phyloP scores from a whole-genome alignment of 106 monocot genomes.

The Apostasia shenzhenica region DNA sequence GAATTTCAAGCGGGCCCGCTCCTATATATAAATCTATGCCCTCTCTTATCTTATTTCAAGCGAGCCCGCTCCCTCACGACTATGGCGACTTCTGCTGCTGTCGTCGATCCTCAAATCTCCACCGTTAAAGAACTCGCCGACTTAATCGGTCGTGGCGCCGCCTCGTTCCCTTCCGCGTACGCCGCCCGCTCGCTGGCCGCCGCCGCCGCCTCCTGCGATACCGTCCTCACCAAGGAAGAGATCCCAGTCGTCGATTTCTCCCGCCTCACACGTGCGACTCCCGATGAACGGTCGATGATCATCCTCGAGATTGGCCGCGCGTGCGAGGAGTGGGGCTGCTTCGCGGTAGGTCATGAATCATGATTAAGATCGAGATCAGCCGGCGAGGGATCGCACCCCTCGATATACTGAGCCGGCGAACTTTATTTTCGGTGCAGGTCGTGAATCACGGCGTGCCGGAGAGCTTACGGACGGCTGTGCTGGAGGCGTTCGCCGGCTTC shows the following conservation, averaged over 20 bases:
- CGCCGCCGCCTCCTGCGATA: background rate
- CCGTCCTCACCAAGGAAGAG: conserved; percentile 3
- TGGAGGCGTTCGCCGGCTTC: conserved; percentile 8
- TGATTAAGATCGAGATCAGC: no score
- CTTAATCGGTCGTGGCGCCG: no score
- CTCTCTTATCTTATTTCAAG: no score
- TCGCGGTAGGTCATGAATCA: conserved; percentile 30
- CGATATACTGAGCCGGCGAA: background rate
- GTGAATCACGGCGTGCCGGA: conserved; percentile 41
- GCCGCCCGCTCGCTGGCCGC: background rate
- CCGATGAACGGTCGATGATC: conserved; percentile 18
- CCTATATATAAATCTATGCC: no score
- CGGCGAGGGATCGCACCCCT: background rate
- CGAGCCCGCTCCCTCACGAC: background rate
- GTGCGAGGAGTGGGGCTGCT: conserved; percentile 79
- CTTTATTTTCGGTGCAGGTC: conserved; percentile 9
- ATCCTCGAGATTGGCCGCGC: conserved; percentile 39
- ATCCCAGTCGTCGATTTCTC: conserved; percentile 61
- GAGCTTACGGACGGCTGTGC: conserved; percentile 10
- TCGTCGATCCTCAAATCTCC: background rate
- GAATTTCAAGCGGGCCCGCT: no score
- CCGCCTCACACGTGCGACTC: conserved; percentile 22
- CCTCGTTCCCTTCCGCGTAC: conserved; percentile 1
- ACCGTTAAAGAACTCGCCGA: conserved; percentile 6
- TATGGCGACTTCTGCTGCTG: background rate